Evolutionary conservation across 2,329 filamentous ascomycete species (phyloP), one percentile per base, ranked within the genome.

Genomic region (Amylocarpus encephaloides): DNA sequence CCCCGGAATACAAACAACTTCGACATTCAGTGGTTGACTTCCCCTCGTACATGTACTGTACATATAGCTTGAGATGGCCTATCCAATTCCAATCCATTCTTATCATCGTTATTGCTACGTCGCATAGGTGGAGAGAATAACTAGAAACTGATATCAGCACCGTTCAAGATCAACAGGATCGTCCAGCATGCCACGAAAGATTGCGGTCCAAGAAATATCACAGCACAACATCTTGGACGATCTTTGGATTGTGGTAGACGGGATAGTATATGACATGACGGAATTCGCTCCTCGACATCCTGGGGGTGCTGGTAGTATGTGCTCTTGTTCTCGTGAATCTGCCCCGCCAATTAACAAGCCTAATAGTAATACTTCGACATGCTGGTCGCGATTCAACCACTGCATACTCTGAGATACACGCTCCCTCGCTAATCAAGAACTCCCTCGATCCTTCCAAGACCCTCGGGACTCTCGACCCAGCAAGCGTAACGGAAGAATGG

Each of bases 191-290:
- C 11, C 38, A 3, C 43, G 43, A 45, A 48, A n/a, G 15, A 57
- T 78, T 16, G 70, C 71, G 12, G 59, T 64, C 2, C 56, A 68
- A 38, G 70, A 79, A 51, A 65, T 81, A 50, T 68, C 69, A 1
- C 65, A 65, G 47, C 78, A 82, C 60, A 76, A 71, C 48, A 70
- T 64, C 11, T 59, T 69, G 32, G 60, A 71, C 46, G 66, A 82
- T 57, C 75, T 78, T 59, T 88, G 85, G 85, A 77, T 87, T 51
- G 82, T 85, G 15, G 76, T 88, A 18, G 77, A 86, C 64, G 76
- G 77, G 41, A 76, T 78, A 59, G 81, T 87, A 26, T 86, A 82
- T 70, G 80, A 88, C 64, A 68, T 88, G 40, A 83, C 79, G 19
- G 73, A 79, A 13, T 87, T 88, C 63, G 72, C 80, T 9, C 75